Base-by-base conservation (phyloP, 768 basidiomycete genomes). In the Daedaleopsis sinensis region DNA sequence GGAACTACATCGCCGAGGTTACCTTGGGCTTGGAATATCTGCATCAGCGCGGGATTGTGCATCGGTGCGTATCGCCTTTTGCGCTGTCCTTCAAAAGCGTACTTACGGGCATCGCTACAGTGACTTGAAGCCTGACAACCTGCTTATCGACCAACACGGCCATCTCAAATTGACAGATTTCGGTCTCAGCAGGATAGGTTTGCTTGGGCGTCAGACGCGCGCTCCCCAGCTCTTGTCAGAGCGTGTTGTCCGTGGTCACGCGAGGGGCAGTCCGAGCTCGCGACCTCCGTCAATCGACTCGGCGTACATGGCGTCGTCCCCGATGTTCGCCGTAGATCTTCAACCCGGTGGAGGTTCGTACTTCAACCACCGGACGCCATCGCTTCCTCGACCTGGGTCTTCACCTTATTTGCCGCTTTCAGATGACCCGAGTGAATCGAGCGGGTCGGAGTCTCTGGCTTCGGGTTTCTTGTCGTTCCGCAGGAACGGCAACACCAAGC, bases 101-200 rank as follows among this genome's bases (percentile, higher is more conserved):
- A 9, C 39, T 65, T 19, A 68, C 44, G 47, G 13, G 5, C 11
- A 35, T 47, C n/a, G 59, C 57, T 69, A 35, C 71, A 97, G 97
- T 78, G 97, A 98, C 72, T 76, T 98, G 62, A 98, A 98, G 73
- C 97, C 97, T 15, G 97, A 99, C 77, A 99, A 99, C 71, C 78
- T 99, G 43, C 90, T 99, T 42, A 98, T 99, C 68, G 96, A 99
- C 75, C 85, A 93, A 52, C 89, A 95, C 68, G 97, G 97, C 18
- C 97, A 99, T 74, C 80, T 99, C 69, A 98, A 98, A 75, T 84
- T 99, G 38, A 99, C 97, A 24, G 97, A 99, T 76, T 99, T 99
- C 72, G 97, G 97, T 57, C 78, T 99, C 16, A 97, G 95, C 63
- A 84, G 94, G 70, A 98, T 98, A 69, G 97, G 97, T 86, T 82